Evolutionary conservation across 1,284 basidiomycete genomes (phyloP).

Genomic region (Caloboletus firmus): DNA sequence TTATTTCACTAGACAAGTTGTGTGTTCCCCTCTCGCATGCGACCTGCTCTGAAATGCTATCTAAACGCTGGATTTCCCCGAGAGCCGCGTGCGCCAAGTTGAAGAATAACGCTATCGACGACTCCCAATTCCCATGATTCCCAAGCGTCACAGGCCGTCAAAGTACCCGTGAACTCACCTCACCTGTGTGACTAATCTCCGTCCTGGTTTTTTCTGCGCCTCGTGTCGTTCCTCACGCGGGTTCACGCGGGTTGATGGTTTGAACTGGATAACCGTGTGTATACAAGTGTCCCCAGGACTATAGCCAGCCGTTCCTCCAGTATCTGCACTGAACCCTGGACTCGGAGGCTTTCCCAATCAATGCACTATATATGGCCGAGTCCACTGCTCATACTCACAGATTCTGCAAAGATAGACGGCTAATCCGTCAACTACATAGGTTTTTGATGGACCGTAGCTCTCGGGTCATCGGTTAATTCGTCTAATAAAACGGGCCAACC

Average conservation of each 20-base stretch:
- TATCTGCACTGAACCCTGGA: neutral
- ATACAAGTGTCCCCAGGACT: constrained; percentile 6
- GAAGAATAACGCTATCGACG: neutral
- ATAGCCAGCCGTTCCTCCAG: constrained; percentile 1
- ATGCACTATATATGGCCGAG: neutral
- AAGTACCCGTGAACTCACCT: neutral
- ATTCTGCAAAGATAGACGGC: constrained; percentile 1
- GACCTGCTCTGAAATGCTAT: constrained; percentile 16
- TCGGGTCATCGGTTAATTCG: neutral
- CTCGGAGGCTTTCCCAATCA: neutral
- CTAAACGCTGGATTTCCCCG: constrained; percentile 6
- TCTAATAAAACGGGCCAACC: neutral
- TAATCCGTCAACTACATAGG: neutral
- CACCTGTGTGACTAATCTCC: neutral
- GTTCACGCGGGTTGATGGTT: neutral
- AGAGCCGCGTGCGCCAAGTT: constrained; percentile 1
- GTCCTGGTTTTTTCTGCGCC: neutral
- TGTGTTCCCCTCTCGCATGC: constrained; percentile 12
- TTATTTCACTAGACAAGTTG: neutral
- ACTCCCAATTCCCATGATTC: neutral
- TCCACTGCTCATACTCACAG: neutral
- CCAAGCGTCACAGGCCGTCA: constrained; percentile 1
- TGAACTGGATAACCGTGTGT: neutral
- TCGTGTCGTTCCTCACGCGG: neutral
- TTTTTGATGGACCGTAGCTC: constrained; percentile 1